These are phyloP conservation scores for Gossypium herbaceum DNA, from an alignment of 345 rosid species.

Conservation along the genomic window DNA sequence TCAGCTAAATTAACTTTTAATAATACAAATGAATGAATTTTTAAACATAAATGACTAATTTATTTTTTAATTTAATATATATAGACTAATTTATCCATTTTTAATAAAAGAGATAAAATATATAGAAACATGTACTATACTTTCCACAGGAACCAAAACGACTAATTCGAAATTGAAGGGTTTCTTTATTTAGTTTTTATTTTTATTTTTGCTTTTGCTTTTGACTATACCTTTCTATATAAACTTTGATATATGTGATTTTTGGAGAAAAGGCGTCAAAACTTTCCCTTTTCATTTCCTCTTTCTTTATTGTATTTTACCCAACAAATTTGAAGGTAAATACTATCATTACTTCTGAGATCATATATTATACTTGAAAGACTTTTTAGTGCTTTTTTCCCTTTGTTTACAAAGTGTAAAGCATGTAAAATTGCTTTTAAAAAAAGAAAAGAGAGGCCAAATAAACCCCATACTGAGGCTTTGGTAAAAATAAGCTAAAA, in stretches of 20 bases:
- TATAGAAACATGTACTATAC: too few relatives aligned
- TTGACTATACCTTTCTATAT: background rate
- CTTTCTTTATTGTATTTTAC: constrained; percentile 4
- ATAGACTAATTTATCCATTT: fast-evolving
- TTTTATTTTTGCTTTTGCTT: background rate
- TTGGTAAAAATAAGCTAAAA: constrained; percentile 20
- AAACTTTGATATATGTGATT: constrained; percentile 2
- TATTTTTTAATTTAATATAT: fast-evolving
- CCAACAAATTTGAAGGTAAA: background rate
- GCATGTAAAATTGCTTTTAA: constrained; percentile 23
- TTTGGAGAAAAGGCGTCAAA: background rate
- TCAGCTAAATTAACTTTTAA: too few relatives aligned
- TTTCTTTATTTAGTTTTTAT: background rate
- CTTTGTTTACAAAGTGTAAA: constrained; percentile 25
- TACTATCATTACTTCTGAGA: constrained; percentile 1
- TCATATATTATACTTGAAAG: background rate
- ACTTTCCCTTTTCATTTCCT: background rate
- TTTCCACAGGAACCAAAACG: too few relatives aligned
- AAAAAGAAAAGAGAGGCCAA: constrained; percentile 7
- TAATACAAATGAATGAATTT: too few relatives aligned
- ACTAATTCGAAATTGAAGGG: background rate
- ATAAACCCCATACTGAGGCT: background rate
- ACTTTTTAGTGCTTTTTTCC: background rate
- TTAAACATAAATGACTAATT: too few relatives aligned
- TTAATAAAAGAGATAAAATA: too few relatives aligned